Evolutionary conservation across 768 basidiomycete species (phyloP).

Genomic region (Trametes maxima): DNA sequence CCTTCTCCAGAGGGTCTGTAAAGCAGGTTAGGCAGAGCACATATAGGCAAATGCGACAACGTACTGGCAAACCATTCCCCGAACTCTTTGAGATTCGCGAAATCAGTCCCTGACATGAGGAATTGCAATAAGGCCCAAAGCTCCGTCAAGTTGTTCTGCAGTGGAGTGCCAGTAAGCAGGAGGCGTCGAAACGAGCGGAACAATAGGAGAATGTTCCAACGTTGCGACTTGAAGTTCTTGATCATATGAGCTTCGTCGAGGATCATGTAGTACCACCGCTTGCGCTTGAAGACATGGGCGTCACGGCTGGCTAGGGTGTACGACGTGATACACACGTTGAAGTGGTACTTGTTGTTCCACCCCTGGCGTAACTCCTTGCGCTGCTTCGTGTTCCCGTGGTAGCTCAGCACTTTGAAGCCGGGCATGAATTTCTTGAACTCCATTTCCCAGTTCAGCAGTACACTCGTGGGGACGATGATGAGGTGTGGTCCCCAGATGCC

Average conservation of each 20-base stretch:
- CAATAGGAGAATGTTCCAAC: constrained; percentile 90
- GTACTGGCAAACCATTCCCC: constrained; percentile 95
- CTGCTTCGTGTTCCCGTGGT: constrained; percentile 88
- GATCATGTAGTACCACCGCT: constrained; percentile 95
- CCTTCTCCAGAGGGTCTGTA: constrained; percentile 89
- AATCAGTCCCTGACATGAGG: constrained; percentile 84
- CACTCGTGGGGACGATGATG: constrained; percentile 91
- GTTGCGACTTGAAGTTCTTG: constrained; percentile 93
- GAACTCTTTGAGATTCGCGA: constrained; percentile 92
- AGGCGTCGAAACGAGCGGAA: constrained; percentile 86
- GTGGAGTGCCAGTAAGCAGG: constrained; percentile 91
- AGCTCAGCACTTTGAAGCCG: constrained; percentile 83
- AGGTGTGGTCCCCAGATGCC: constrained; percentile 94
- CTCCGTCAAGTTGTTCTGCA: constrained; percentile 96
- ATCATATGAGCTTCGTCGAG: constrained; percentile 98
- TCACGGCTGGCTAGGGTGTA: constrained; percentile 93
- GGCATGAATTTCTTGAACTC: constrained; percentile 97
- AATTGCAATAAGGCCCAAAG: constrained; percentile 96
- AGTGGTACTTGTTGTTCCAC: constrained; percentile 86
- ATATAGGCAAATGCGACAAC: constrained; percentile 32
- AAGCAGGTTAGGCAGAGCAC: constrained; percentile 7
- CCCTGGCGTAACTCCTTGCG: constrained; percentile 88
- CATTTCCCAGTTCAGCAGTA: constrained; percentile 95
- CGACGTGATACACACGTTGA: constrained; percentile 94
- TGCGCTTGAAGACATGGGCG: constrained; percentile 88